These are phyloP conservation scores for Phylloporus arenicola DNA, from an alignment of 768 basidiomycete genomes.

Conservation along the genomic window DNA sequence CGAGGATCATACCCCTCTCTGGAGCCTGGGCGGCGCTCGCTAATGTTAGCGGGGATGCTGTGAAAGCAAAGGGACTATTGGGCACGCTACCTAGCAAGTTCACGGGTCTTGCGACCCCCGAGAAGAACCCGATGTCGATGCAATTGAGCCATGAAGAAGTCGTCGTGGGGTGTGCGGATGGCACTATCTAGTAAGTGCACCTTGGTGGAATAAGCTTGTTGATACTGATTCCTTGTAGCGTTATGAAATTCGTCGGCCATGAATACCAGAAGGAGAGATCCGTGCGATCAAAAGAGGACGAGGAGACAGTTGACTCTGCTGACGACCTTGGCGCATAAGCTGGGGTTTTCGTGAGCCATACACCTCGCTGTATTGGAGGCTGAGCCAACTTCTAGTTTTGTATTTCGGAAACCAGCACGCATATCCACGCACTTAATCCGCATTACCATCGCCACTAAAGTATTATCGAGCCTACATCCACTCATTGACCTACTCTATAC, in stretches of 20 bases:
- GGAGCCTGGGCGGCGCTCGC: slow-evolving; percentile 77
- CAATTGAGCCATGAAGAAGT: slow-evolving; percentile 88
- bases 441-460: slow-evolving; percentile 1
- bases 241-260: slow-evolving; percentile 61
- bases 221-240: slow-evolving; percentile 31
- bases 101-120: slow-evolving; percentile 74
- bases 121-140: slow-evolving; percentile 95
- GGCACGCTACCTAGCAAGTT: slow-evolving; percentile 66
- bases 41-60: slow-evolving; percentile 29
- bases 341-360: not conserved
- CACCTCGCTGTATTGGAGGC: not conserved
- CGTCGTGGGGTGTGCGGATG: slow-evolving; percentile 87
- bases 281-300: slow-evolving; percentile 6
- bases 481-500: slow-evolving; percentile 19
- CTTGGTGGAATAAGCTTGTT: not conserved
- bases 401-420: slow-evolving; percentile 5
- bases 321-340: slow-evolving; percentile 14
- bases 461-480: slow-evolving; percentile 1
- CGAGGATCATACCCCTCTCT: slow-evolving; percentile 56
- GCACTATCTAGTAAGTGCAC: slow-evolving; percentile 76
- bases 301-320: slow-evolving; percentile 7
- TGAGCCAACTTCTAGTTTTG: not conserved
- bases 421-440: not conserved
- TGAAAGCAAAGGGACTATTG: slow-evolving; percentile 50
- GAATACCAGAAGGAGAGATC: slow-evolving; percentile 39